A percentile compares a stretch with the other conserved stretches of the same genome.
Evolutionary conservation across 768 basidiomycete genomes (phyloP).

Genomic region (Pisolithus orientalis): DNA sequence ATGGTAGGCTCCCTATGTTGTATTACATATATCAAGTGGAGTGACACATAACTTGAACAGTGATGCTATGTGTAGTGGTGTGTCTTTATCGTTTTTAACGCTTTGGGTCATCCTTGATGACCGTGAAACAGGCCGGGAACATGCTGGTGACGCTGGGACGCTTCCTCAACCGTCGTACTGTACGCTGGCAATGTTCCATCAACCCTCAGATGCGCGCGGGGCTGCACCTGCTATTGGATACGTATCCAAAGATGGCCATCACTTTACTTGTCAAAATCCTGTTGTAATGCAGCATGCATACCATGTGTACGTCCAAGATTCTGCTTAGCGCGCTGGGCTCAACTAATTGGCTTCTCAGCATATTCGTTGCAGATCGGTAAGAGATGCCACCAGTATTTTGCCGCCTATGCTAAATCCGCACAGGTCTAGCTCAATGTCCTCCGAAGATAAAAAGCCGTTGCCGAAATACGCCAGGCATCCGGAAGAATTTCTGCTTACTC

Average conservation of each 20-base stretch:
- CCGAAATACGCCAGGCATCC: slow-evolving; percentile 35
- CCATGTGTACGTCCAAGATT: slow-evolving; percentile 41
- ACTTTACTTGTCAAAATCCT: slow-evolving; percentile 46
- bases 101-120: neutral
- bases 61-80: slow-evolving; percentile 43
- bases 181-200: slow-evolving; percentile 45
- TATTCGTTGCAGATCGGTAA: slow-evolving; percentile 52
- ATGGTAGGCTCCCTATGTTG: slow-evolving; percentile 33
- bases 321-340: slow-evolving; percentile 17
- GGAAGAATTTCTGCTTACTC: slow-evolving; percentile 28
- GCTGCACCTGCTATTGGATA: slow-evolving; percentile 32
- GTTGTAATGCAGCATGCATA: slow-evolving; percentile 41
- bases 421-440: slow-evolving; percentile 49
- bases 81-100: neutral
- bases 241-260: slow-evolving; percentile 47
- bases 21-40: neutral
- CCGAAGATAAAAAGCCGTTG: slow-evolving; percentile 38
- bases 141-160: slow-evolving; percentile 27
- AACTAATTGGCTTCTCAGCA: slow-evolving; percentile 15
- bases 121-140: slow-evolving; percentile 38
- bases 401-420: neutral
- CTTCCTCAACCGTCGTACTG: slow-evolving; percentile 44
- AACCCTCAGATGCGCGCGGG: slow-evolving; percentile 18
- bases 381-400: neutral
- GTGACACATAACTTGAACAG: slow-evolving; percentile 16